Percentiles rank a stretch among this genome's conserved stretches.
Conservation (phyloP, 2,329 filamentous ascomycete species). For the Metarhizium humberi region DNA sequence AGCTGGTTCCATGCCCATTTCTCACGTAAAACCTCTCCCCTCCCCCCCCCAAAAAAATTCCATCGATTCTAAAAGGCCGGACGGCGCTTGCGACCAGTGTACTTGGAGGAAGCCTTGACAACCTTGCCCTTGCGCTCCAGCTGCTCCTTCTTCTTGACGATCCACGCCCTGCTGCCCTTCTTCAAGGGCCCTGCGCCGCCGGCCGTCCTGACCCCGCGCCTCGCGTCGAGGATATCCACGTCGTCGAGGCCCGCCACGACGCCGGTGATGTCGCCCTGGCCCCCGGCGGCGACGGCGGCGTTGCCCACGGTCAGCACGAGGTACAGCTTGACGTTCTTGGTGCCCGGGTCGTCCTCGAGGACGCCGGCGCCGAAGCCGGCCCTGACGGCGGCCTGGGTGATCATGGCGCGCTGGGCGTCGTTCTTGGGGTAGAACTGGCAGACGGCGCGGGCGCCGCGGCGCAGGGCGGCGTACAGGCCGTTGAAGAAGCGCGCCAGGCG, state of each 20-base stretch:
- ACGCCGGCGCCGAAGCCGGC: constrained; percentile 94
- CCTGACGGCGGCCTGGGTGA: constrained; percentile 79
- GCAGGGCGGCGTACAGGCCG: constrained; percentile 75
- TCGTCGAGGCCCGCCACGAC: constrained; percentile 83
- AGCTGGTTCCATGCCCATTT: too few relatives aligned
- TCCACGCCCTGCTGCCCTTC: constrained; percentile 82
- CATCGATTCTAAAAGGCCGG: constrained; percentile 52
- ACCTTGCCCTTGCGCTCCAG: constrained; percentile 93
- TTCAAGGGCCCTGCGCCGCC: constrained; percentile 44
- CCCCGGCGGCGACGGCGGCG: constrained; percentile 24
- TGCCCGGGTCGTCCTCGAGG: constrained; percentile 89
- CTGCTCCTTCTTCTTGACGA: constrained; percentile 79
- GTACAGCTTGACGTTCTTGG: constrained; percentile 96
- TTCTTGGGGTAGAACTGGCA: constrained; percentile 99
- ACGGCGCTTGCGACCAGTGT: constrained; percentile 82
- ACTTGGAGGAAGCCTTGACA: constrained; percentile 86
- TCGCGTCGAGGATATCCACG: constrained; percentile 71
- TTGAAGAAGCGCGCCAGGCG: constrained; percentile 83
- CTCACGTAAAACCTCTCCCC: too few relatives aligned
- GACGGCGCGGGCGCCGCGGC: constrained; percentile 78
- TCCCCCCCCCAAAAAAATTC: too few relatives aligned
- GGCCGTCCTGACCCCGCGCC: constrained; percentile 37
- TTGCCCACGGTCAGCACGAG: constrained; percentile 84
- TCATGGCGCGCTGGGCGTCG: constrained; percentile 83
- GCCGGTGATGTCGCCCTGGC: constrained; percentile 74